Conservation (phyloP, 306 rosid species). For the Quercus aquifolioides region DNA sequence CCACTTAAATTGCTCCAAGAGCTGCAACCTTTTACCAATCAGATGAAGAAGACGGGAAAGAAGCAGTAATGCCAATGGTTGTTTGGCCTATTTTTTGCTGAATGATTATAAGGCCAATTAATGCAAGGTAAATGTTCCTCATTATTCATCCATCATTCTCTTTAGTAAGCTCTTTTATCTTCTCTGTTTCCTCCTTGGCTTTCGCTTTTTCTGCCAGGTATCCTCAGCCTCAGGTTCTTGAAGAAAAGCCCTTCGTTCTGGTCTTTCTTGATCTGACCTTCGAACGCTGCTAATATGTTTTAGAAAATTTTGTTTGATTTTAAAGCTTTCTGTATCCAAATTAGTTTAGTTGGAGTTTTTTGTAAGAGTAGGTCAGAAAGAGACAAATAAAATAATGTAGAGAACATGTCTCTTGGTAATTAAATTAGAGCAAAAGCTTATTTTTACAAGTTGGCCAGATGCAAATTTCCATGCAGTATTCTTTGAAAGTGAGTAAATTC, state of each 20-base stretch:
- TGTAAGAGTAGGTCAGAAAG: no score
- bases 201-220: constrained; percentile 48
- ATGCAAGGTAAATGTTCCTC: constrained; percentile 59
- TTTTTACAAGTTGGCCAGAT: no score
- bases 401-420: no score
- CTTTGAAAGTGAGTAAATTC: no score
- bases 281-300: constrained; percentile 42
- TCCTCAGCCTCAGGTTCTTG: constrained; percentile 59
- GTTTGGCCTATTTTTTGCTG: constrained; percentile 42
- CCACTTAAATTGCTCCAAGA: constrained; percentile 70
- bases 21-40: constrained; percentile 75
- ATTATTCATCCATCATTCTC: constrained; percentile 59
- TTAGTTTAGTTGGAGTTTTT: no score
- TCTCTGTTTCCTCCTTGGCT: constrained; percentile 62
- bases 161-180: constrained; percentile 49
- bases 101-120: neutral
- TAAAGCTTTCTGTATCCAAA: no score
- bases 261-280: constrained; percentile 65
- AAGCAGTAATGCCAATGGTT: constrained; percentile 45
- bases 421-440: no score
- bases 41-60: constrained; percentile 49
- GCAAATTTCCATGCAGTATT: no score
- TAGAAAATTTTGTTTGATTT: neutral
- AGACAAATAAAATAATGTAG: no score
- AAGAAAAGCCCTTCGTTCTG: constrained; percentile 83